Percentiles rank a stretch among this genome's conserved stretches.
These are phyloP conservation scores for Bathelium albidoporum DNA, from an alignment of 495 filamentous ascomycete species.

Conservation along the genomic window DNA sequence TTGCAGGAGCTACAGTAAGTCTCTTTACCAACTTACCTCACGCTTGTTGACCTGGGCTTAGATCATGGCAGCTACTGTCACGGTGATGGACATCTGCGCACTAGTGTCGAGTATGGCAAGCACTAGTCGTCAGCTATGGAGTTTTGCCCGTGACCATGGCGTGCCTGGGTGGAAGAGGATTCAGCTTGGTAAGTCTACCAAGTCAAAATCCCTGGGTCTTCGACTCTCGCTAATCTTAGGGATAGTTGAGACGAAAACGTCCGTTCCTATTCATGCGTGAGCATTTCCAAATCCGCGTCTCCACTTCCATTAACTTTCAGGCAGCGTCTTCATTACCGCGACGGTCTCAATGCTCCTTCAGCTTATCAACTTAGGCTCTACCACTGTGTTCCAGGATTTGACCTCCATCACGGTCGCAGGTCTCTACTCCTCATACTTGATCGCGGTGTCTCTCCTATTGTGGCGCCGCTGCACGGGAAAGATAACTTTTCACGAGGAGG, in stretches of 20 bases:
- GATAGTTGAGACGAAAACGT: background rate
- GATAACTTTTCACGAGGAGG: constrained; percentile 15
- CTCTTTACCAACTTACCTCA: background rate
- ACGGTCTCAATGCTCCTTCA: constrained; percentile 32
- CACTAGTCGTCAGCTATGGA: constrained; percentile 42
- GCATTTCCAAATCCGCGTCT: background rate
- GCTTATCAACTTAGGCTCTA: constrained; percentile 42
- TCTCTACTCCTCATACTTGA: constrained; percentile 35
- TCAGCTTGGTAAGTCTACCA: constrained; percentile 14
- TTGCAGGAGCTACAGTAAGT: background rate
- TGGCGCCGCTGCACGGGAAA: constrained; percentile 15
- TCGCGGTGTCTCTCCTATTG: constrained; percentile 34
- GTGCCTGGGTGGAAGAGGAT: constrained; percentile 24
- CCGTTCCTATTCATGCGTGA: constrained; percentile 10
- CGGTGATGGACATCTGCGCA: background rate
- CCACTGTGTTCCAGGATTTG: constrained; percentile 40
- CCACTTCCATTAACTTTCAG: background rate
- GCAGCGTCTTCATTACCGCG: constrained; percentile 25
- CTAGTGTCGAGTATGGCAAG: constrained; percentile 4
- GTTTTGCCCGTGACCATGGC: constrained; percentile 42
- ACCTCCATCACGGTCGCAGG: constrained; percentile 36
- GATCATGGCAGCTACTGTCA: constrained; percentile 1
- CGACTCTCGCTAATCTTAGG: background rate
- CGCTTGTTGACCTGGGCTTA: background rate
- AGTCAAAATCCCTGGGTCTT: background rate